Evolutionary conservation across 2,329 filamentous ascomycete species (phyloP), one percentile per base, ranked within the genome.

Genomic region (Xylaria hypoxylon): DNA sequence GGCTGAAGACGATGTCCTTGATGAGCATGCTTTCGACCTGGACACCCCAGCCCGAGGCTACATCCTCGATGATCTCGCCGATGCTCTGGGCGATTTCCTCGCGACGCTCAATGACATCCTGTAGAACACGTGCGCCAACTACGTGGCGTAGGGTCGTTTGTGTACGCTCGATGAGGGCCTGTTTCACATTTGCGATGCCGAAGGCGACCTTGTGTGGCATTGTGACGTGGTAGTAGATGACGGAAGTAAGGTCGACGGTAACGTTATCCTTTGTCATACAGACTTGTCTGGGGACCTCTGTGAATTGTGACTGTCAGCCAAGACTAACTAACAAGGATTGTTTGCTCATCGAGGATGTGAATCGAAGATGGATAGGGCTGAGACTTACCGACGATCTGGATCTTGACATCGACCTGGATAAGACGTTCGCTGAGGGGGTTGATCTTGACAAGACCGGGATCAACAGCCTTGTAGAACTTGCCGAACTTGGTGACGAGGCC

Each of bases 241-340:
- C 96, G 5, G 93, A 97, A 53, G 94, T 98, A 72, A 99, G 86
- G 75, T 94, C 90, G 47, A 99, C 86, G 51, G 92, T 97, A 70
- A 98, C 96, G 76, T 99, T 99, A 85, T 99, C 96, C 84, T 98
- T 98, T 79, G 96, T 99, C 94, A 99, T 99, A 86, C 96, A 98
- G 69, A 95, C 89, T 82, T 99, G 96, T 81, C 94, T 90, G 19
- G 95, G 95, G 26, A 99, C 96, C 84, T 99, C 91, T 76, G 59
- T 48, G 57, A 10, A 48, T 81, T 74, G 56, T 33, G 26, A 65
- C 10, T 19, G 57, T 69, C 22, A 64, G 68, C 33, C 8, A 2
- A 31, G 19, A 19, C 11, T 22, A 51, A 33, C 26, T 6, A 50
- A 31, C 15, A 26, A 38, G 35, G 35, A 15, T 33, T 2, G 13